Base-by-base conservation (phyloP, 2,329 filamentous ascomycete species). In the Xylaria sp. region DNA sequence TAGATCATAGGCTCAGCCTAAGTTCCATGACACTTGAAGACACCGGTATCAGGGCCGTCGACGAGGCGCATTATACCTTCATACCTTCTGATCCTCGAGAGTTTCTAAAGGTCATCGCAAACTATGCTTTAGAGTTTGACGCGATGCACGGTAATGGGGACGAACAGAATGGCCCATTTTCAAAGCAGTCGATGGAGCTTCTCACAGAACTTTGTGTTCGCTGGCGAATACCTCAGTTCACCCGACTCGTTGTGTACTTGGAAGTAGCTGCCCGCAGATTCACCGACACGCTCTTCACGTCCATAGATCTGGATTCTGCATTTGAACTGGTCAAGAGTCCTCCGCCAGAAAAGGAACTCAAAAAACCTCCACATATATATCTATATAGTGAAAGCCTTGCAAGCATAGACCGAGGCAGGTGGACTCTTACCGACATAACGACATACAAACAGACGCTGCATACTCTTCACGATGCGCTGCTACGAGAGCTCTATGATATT, bases 201-300 rank as follows among this genome's bases (percentile, higher is more conserved):
- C 82, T 99, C 71, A 92, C 91, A 69, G 95, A 98, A 79, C 86
- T 98, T 66, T 93, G 91, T 68, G 84, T 94, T 71, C 90, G 94
- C 76, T 99, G 96, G 96, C 91, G 96, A 59, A 87, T 99, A 70
- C 94, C 95, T 1, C 90, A 91, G 72, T 94, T 91, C 76, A 93
- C 94, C 3, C 89, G 94, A 54, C 86, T 94, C 61, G 89, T 97
- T 6, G 82, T 95, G 6, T 91, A 97, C 75, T 82, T 98, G 44
- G 96, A 98, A 81, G 92, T 97, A 65, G 88, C 94, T 7, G 88
- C 91, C 25, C 91, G 94, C 75, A 96, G 96, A 79, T 98, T 94
- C 77, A 83, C 94, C 55, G 92, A 97, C 73, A 90, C 93, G 73
- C 92, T 97, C 76, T 89, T 97, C 67, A 87, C 88, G 15, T 88